Base-by-base conservation (phyloP, 345 rosid species). In the Iberis pinnata region DNA sequence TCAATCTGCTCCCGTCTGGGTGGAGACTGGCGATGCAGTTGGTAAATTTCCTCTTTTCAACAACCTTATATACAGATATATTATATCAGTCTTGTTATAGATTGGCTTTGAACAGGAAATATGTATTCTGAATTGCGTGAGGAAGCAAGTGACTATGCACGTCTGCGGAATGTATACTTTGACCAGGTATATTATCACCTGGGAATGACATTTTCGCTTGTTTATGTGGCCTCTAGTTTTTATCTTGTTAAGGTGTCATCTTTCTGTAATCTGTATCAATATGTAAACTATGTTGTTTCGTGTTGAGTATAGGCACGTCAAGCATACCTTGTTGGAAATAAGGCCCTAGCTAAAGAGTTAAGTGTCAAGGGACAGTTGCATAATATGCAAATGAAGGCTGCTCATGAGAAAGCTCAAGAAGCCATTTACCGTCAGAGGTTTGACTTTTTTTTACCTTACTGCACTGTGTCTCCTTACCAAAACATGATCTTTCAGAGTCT, bases 1-100 rank as follows among this genome's bases (percentile, higher is more conserved):
- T 71, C 86, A 85, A 47, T 39, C 80, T 51, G 61, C 99, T 71
- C 97, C 97, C 65, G 75, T 78, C 27, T 93, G 95, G 99, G 85
- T 93, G 67, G 97, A 93, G 74, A 93, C 99, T 24, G 97, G 99
- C 62, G 99, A 93, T 56, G 82, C 94, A 49, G 99, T 93, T 63
- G 99, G 97, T 93, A 93, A 78, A 70, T 44, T 74, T 70, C 71
- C 60, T 58, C 64, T 56, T 60, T 54, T 37, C 44, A 61, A 61
- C 52, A 22, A 29, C 31, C 38, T 48, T 16, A 32, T 42, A 33
- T 11, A 15, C 17, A 27, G 9, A 39, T 25, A 9, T n/a, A 50
- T 19, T 37, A 39, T 24, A 15, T 24, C 32, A 60, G 53, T 27
- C 70, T 63, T 60, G 61, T 58, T 61, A 58, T 54, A 51, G 60